These are phyloP conservation scores for Pontederia paniculata DNA, from an alignment of 176 grass and related monocot species.

Conservation along the genomic window DNA sequence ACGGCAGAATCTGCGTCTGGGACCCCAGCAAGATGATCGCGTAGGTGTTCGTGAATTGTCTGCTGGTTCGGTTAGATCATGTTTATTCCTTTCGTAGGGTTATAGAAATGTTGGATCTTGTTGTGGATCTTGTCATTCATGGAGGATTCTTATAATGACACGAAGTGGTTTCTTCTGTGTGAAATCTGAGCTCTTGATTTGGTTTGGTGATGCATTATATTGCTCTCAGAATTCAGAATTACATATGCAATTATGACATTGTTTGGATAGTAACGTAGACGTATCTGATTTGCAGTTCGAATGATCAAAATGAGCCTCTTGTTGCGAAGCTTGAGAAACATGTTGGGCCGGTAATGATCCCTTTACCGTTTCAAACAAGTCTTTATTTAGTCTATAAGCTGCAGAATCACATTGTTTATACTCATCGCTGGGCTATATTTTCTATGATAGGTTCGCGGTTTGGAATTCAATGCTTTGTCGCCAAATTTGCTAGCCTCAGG, in stretches of 20 bases:
- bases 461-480: constrained; percentile 72
- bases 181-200: no score
- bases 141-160: no score
- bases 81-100: background rate
- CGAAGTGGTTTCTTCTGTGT: no score
- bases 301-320: constrained; percentile 49
- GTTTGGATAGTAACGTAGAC: constrained; percentile 3
- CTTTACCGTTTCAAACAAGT: no score
- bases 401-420: constrained; percentile 1
- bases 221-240: no score
- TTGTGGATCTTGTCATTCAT: background rate
- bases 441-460: constrained; percentile 53
- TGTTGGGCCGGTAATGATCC: constrained; percentile 60
- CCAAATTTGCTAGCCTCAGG: constrained; percentile 81
- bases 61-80: constrained; percentile 2
- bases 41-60: constrained; percentile 14
- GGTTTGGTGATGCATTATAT: no score
- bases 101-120: background rate
- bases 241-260: constrained; percentile 9
- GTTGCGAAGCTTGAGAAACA: constrained; percentile 87
- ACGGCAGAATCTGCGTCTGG: constrained; percentile 83
- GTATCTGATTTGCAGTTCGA: constrained; percentile 39
- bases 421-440: constrained; percentile 15
- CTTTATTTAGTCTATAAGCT: background rate
- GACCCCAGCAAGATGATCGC: constrained; percentile 76